Base-by-base conservation (phyloP, 495 filamentous ascomycete genomes). In the Penicillium ochrochloron region DNA sequence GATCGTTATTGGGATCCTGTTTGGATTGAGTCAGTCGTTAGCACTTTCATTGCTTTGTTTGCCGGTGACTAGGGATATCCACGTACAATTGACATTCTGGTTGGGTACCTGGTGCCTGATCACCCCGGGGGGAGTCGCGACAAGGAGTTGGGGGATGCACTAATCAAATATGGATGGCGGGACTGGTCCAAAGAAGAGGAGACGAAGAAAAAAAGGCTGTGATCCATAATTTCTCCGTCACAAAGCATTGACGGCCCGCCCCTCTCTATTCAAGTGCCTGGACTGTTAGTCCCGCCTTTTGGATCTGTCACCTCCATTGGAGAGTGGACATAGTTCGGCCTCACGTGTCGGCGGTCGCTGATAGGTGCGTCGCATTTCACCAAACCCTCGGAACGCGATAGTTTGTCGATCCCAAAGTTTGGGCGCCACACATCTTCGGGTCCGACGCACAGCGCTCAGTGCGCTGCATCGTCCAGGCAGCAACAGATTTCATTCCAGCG, bases 1-100 rank as follows among this genome's bases (percentile, higher is more conserved):
- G 71, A 54, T 82, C 79, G 70, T 73, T 76, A 54, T 68, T 75
- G 19, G 77, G 72, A 60, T 78, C 67, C 78, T 80, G 25, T 14
- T 54, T n/a, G 19, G 5, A 21, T 8, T 35, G n/a, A 31, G 60
- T 21, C 17, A 37, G 31, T 23, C 57, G 19, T 65, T 17, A 67
- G 37, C 54, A 41, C 17, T 23, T 11, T 27, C 29, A 44, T 37
- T 29, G 17, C 21, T 17, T 5, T 12, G 11, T 2, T 5, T 23
- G 46, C 31, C n/a, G 14, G 5, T 11, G 9, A 14, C 4, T 42
- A 14, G 35, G 7, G 34, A 27, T 27, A 10, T 19, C 35, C 37
- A 34, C 53, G 25, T 64, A 71, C 68, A 29, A 65, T 59, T 34
- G 48, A 57, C 51, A 63, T 69, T 69, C 66, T 14, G 33, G 64